These are phyloP conservation scores for Xylaria castorea DNA, from an alignment of 495 filamentous ascomycete species.

Conservation along the genomic window DNA sequence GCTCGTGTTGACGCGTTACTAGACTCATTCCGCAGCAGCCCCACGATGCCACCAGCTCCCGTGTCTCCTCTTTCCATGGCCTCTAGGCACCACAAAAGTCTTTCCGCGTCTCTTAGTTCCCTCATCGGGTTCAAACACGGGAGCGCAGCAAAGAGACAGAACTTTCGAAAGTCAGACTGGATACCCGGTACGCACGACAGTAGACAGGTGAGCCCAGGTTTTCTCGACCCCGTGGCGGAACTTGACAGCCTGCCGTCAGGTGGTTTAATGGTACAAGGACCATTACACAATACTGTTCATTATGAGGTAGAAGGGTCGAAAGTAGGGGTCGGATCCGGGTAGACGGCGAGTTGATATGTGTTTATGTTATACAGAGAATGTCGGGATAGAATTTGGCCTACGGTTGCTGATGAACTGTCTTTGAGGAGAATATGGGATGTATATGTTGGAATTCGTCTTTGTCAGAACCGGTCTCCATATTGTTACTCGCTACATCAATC, in stretches of 20 bases:
- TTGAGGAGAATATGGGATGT: neutral
- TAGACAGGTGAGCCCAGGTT: neutral
- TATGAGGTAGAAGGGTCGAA: constrained; percentile 18
- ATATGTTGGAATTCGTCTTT: neutral
- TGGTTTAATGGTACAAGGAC: neutral
- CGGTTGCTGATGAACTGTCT: neutral
- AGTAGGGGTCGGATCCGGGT: neutral
- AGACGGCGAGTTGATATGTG: neutral
- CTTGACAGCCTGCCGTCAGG: constrained; percentile 10
- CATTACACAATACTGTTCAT: neutral
- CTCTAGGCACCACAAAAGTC: neutral
- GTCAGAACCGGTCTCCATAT: neutral
- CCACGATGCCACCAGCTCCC: neutral
- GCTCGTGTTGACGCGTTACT: neutral
- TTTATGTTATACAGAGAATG: neutral
- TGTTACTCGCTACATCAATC: neutral
- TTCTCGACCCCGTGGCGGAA: neutral
- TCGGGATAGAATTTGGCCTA: neutral
- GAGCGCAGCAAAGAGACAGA: neutral
- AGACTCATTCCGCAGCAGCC: constrained; percentile 4
- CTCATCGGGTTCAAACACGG: constrained; percentile 10
- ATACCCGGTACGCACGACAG: neutral
- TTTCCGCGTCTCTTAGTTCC: constrained; percentile 7
- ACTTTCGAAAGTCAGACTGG: neutral
- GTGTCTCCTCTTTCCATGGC: neutral